Evolutionary conservation across 768 basidiomycete species (phyloP).

Genomic region (Amanita pseudoporphyria): DNA sequence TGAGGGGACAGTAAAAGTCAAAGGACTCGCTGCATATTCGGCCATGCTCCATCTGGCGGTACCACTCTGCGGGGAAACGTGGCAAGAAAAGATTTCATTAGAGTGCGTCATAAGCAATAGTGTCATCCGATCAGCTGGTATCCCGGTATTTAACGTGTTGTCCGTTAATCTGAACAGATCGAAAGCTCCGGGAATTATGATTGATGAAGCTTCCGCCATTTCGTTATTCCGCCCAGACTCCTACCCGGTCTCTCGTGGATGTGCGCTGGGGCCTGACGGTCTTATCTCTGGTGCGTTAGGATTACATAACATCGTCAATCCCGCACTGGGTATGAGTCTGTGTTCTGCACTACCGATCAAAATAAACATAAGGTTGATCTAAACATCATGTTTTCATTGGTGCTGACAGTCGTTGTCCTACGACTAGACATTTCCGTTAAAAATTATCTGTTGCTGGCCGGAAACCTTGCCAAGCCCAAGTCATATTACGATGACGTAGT

Average conservation of each 20-base stretch:
- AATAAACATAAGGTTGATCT: neutral
- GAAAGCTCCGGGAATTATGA: conserved; percentile 51
- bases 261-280: too few species aligned
- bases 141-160: conserved; percentile 10
- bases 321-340: too few species aligned
- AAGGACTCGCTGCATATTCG: conserved; percentile 41
- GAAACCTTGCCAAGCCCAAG: conserved; percentile 8
- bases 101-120: conserved; percentile 49
- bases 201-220: conserved; percentile 48
- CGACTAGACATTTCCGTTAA: neutral
- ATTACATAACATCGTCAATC: too few species aligned
- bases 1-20: conserved; percentile 42
- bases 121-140: conserved; percentile 23
- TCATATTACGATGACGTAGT: conserved; percentile 51
- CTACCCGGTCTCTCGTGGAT: too few species aligned
- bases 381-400: neutral
- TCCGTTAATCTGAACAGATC: conserved; percentile 24
- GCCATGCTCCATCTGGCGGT: conserved; percentile 39
- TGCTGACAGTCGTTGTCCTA: neutral
- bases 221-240: conserved; percentile 38
- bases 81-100: conserved; percentile 50
- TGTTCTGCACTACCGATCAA: conserved; percentile 11
- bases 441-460: neutral
- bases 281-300: too few species aligned
- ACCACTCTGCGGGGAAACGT: conserved; percentile 32